Evolutionary conservation across 164 flowering plant species (phyloP).

Genomic region (Annona cherimola): DNA sequence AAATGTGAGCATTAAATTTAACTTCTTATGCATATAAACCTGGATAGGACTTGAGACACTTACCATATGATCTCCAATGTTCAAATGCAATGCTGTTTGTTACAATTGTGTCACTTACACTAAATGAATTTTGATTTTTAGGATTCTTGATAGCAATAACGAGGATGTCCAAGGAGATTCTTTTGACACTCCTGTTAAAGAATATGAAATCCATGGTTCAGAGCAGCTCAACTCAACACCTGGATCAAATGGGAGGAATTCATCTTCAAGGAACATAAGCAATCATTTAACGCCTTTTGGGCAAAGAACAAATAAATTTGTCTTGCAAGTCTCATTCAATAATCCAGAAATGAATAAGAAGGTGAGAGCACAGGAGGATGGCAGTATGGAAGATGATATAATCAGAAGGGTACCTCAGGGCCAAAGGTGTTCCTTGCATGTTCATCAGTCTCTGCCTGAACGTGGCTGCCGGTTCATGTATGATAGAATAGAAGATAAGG

Average conservation of each 20-base stretch:
- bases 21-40: not conserved
- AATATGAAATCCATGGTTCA: slow-evolving; percentile 18
- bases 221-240: slow-evolving; percentile 38
- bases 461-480: slow-evolving; percentile 86
- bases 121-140: slow-evolving; percentile 14
- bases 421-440: slow-evolving; percentile 57
- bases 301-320: slow-evolving; percentile 59
- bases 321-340: slow-evolving; percentile 48
- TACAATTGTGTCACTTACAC: too few species aligned
- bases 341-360: slow-evolving; percentile 27
- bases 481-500: slow-evolving; percentile 86
- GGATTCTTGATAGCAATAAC: slow-evolving; percentile 56
- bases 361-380: slow-evolving; percentile 27
- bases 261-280: slow-evolving; percentile 35
- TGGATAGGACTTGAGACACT: not conserved
- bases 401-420: slow-evolving; percentile 61
- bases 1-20: slow-evolving; percentile 49
- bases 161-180: slow-evolving; percentile 42
- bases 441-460: slow-evolving; percentile 51
- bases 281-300: slow-evolving; percentile 72
- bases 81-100: not conserved
- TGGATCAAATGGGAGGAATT: slow-evolving; percentile 38
- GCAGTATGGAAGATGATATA: slow-evolving; percentile 58
- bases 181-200: slow-evolving; percentile 47
- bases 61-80: not conserved